Evolutionary conservation across 2,329 filamentous ascomycete species (phyloP).

Genomic region (Apiospora koreana): DNA sequence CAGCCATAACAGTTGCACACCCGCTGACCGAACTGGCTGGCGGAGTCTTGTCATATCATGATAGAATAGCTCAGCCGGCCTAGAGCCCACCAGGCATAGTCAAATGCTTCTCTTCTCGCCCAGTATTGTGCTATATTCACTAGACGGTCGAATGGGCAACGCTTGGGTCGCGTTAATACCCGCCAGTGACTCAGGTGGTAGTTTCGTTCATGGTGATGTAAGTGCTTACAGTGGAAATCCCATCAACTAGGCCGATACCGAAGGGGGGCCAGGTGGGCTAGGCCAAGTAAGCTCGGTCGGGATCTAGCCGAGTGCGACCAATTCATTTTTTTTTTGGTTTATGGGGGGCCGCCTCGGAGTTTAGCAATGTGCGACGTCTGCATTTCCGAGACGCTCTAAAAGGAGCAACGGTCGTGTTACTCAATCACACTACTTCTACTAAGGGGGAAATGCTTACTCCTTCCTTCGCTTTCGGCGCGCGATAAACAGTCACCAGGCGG

Average conservation of each 20-base stretch:
- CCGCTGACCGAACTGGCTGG: not conserved
- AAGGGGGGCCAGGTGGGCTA: not conserved
- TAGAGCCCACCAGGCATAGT: not conserved
- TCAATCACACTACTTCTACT: not conserved
- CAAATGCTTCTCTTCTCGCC: not conserved
- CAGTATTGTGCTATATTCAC: too few relatives aligned
- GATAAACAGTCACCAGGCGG: not conserved
- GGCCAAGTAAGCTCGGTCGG: not conserved
- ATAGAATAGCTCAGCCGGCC: not conserved
- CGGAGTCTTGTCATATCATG: not conserved
- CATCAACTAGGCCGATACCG: not conserved
- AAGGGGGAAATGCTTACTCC: not conserved
- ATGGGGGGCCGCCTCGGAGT: not conserved
- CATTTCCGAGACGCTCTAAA: not conserved
- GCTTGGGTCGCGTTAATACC: not conserved
- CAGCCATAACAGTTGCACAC: not conserved
- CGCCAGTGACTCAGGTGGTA: not conserved
- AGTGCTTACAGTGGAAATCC: not conserved
- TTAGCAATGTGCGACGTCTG: constrained; percentile 1
- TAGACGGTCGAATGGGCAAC: not conserved
- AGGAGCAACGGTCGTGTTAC: too few relatives aligned
- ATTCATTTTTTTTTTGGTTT: not conserved
- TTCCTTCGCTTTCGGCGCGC: not conserved
- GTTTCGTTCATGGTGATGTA: not conserved
- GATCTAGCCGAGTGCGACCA: constrained; percentile 3